Evolutionary conservation across 176 grass and related monocot species (phyloP).

Genomic region (barley (Hordeum vulgare)): MorexV3_pseudomolecules_assembly NC_058522.1:429208545-429209044

Average conservation of each 20-base stretch:
- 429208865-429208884: neutral
- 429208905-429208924: neutral
- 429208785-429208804: neutral
- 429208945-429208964: neutral
- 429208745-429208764: neutral
- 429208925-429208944: neutral
- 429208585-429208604: too few relatives aligned
- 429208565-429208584: too few relatives aligned
- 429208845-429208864: neutral
- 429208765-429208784: neutral
- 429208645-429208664: too few relatives aligned
- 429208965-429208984: constrained; percentile 12
- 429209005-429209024: constrained; percentile 17
- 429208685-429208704: too few relatives aligned
- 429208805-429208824: neutral
- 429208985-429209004: constrained; percentile 4
- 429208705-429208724: too few relatives aligned
- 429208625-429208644: too few relatives aligned
- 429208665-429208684: too few relatives aligned
- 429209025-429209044: neutral
- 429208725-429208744: neutral
- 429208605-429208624: too few relatives aligned
- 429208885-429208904: neutral
- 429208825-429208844: neutral
- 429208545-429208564: too few relatives aligned